These are phyloP conservation scores for Microcyclosporella mali DNA, from an alignment of 2,329 filamentous ascomycete species.

Conservation along the genomic window DNA sequence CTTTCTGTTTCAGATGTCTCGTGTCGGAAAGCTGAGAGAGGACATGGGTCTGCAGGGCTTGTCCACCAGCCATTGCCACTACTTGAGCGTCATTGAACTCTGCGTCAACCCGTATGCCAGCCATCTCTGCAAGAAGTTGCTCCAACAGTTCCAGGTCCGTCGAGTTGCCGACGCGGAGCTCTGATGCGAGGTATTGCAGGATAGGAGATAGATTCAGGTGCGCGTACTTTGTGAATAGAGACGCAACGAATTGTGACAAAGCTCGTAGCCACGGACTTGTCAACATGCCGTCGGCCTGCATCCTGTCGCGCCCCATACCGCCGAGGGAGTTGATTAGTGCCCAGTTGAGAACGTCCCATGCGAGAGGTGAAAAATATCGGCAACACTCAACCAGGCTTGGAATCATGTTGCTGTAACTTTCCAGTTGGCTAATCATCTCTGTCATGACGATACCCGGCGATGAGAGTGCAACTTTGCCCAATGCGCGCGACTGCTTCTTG, in stretches of 20 bases:
- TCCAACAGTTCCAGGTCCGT: constrained; percentile 88
- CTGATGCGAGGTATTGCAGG: constrained; percentile 80
- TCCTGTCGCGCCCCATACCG: constrained; percentile 51
- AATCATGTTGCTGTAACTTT: constrained; percentile 90
- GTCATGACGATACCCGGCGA: constrained; percentile 89
- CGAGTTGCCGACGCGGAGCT: constrained; percentile 74
- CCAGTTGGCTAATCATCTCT: constrained; percentile 81
- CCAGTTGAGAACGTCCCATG: constrained; percentile 91
- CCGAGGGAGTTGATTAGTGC: constrained; percentile 70
- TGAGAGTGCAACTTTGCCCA: constrained; percentile 87
- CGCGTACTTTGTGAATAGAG: constrained; percentile 79
- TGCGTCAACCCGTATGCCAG: constrained; percentile 77
- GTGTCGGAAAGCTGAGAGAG: constrained; percentile 75
- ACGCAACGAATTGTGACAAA: constrained; percentile 82
- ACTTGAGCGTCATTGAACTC: constrained; percentile 87
- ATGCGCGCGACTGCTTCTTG: constrained; percentile 73
- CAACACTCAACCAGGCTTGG: constrained; percentile 92
- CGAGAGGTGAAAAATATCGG: constrained; percentile 85
- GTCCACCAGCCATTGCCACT: constrained; percentile 79
- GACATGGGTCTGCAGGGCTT: constrained; percentile 70
- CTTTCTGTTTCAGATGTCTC: constrained; percentile 60
- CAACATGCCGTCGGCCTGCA: constrained; percentile 62
- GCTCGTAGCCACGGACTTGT: constrained; percentile 91
- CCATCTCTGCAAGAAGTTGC: constrained; percentile 87
- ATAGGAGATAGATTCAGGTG: constrained; percentile 79